Base-by-base conservation (phyloP, 345 rosid genomes). In the Eucalyptus marginata region DNA sequence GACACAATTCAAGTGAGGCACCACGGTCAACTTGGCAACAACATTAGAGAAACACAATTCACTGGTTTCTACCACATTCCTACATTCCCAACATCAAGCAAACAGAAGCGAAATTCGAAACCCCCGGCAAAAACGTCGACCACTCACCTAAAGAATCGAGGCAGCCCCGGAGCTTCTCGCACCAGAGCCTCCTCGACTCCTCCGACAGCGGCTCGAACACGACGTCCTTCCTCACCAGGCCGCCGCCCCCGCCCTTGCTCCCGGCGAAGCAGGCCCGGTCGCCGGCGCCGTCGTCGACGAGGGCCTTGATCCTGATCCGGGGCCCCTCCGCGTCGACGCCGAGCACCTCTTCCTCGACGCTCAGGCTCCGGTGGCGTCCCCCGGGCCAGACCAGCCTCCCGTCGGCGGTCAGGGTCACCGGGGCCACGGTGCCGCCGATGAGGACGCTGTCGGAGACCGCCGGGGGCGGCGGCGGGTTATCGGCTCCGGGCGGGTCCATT, bases 181-280 rank as follows among this genome's bases (percentile, higher is more conserved):
- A 93, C 99, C 98, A 97, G 15, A 94, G 92, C 3, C 87, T 87
- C 89, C 89, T 92, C 18, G 97, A 95, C 84, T 95, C 98, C 40
- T 90, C 91, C 12, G 95, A 88, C 87, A 93, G 90, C 89, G 95
- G 94, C 93, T 96, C 95, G 92, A 98, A 97, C n/a, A 93, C 93
- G 86, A 95, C 92, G 88, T 97, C 95, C 89, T 89, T 95, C 92
- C 98, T 96, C 86, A 86, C 91, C 93, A 94, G 87, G 58, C 58
- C 58, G 90, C 88, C 91, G 85, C 93, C 97, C 12, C 52, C 62
- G 13, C 89, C 91, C 76, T 90, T 68, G 22, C 89, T 87, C 54
- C 90, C 94, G 11, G 36, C 56, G 44, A 99, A 95, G 94, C 95
- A 96, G 91, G 93, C 89, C 86, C 92, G 92, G 54, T 87, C 95